phyloP scores from a whole-genome alignment of 2,329 filamentous ascomycete species.

The Apiospora saccharicola region DNA sequence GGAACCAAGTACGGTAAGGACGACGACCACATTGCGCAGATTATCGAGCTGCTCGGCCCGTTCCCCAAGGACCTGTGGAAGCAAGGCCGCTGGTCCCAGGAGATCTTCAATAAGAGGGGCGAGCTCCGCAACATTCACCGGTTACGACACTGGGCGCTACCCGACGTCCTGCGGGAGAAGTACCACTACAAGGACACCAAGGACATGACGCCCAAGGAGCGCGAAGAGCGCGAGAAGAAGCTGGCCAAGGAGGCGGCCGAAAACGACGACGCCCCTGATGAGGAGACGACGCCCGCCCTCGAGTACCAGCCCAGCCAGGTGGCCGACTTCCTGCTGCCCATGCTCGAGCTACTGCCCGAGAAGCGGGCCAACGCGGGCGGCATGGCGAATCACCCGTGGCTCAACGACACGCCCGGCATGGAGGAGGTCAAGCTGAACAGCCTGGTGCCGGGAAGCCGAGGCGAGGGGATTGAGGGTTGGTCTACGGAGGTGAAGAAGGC shows the following conservation, averaged over 20 bases:
- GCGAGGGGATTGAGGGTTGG: conserved; percentile 96
- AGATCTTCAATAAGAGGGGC: conserved; percentile 98
- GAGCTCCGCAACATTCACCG: conserved; percentile 97
- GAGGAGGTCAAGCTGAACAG: conserved; percentile 75
- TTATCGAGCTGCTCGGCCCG: conserved; percentile 92
- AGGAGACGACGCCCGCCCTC: conserved; percentile 33
- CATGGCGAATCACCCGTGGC: conserved; percentile 86
- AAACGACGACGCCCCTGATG: conserved; percentile 42
- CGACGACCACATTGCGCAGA: conserved; percentile 98
- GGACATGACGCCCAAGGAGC: conserved; percentile 62
- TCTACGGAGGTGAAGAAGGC: conserved; percentile 81
- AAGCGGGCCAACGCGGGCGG: conserved; percentile 94
- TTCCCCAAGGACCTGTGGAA: conserved; percentile 94
- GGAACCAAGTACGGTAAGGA: conserved; percentile 99
- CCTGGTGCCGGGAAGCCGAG: conserved; percentile 79
- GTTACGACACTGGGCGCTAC: conserved; percentile 92
- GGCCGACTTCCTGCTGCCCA: conserved; percentile 83
- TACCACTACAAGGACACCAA: conserved; percentile 92
- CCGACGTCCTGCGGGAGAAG: conserved; percentile 93
- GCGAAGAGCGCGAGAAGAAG: conserved; percentile 51
- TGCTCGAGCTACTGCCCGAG: conserved; percentile 89
- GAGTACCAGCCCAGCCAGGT: conserved; percentile 56
- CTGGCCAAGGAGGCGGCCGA: conserved; percentile 42
- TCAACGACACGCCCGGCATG: conserved; percentile 90
- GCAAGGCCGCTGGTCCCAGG: conserved; percentile 95